Percentiles rank a stretch among this genome's conserved stretches.
These are phyloP conservation scores for Ilyonectria sp. DNA, from an alignment of 2,329 filamentous ascomycete genomes.

Conservation along the genomic window DNA sequence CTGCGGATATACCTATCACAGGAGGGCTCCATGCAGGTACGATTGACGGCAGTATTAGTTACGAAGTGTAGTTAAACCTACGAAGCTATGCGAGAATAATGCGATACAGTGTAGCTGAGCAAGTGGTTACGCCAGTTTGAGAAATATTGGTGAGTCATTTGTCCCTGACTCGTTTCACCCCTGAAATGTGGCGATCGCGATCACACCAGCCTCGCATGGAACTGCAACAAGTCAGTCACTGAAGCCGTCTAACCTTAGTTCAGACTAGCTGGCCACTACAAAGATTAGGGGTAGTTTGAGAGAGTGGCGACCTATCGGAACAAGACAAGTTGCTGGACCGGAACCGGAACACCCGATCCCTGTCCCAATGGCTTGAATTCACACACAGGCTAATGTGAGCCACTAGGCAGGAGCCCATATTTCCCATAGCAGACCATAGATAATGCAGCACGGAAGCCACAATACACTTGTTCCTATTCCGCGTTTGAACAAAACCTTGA, in stretches of 20 bases:
- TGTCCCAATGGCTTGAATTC: neutral
- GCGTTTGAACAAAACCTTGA: neutral
- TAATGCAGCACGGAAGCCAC: neutral
- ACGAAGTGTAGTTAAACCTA: neutral
- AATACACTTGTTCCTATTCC: neutral
- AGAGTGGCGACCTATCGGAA: neutral
- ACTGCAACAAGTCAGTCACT: too few relatives aligned
- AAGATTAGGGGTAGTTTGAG: neutral
- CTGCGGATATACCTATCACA: conserved; percentile 58
- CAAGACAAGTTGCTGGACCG: neutral
- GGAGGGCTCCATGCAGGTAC: conserved; percentile 56
- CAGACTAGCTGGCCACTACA: too few relatives aligned
- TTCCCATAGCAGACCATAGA: neutral
- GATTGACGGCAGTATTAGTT: conserved; percentile 11
- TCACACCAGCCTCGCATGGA: too few relatives aligned
- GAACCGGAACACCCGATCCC: neutral
- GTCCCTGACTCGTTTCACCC: too few relatives aligned
- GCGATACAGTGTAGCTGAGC: neutral
- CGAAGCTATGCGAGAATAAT: neutral
- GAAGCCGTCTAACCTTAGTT: too few relatives aligned
- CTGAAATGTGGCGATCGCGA: too few relatives aligned
- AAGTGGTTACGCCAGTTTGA: neutral
- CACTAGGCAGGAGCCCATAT: neutral
- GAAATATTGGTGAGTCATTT: too few relatives aligned
- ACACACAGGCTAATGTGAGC: neutral